A percentile compares a stretch with the other conserved stretches of the same genome.
These are phyloP conservation scores for Perkinsela sp. DNA, from an alignment of 208 protist species.

Conservation along the genomic window DNA sequence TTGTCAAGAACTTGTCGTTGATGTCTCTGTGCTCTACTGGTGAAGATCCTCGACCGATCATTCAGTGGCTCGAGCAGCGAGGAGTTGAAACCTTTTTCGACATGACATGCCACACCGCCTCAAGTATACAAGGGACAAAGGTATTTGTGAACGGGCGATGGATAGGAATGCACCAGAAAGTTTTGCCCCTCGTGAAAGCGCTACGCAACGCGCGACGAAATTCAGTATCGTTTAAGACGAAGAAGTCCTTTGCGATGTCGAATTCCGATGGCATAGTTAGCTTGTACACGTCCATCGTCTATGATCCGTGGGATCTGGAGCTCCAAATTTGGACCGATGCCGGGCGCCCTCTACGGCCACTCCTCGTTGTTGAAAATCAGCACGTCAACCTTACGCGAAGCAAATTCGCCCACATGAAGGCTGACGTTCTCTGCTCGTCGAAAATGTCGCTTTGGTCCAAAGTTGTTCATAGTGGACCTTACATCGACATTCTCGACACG, in stretches of 20 bases:
- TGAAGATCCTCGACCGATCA: constrained; percentile 11
- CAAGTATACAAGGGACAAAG: not conserved
- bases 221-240: not conserved
- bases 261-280: not conserved
- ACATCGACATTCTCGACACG: constrained; percentile 95
- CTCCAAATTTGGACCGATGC: constrained; percentile 67
- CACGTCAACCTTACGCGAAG: not conserved
- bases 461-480: not conserved
- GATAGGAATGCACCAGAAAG: not conserved
- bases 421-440: not conserved
- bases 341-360: constrained; percentile 70
- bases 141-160: not conserved
- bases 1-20: constrained; percentile 98
- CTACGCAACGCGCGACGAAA: not conserved
- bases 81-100: constrained; percentile 28
- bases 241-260: not conserved
- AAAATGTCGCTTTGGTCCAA: not conserved
- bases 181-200: not conserved
- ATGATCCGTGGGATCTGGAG: constrained; percentile 13
- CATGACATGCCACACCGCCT: constrained; percentile 1
- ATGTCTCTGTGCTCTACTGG: constrained; percentile 25
- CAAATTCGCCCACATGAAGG: not conserved
- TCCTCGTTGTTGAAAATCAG: constrained; percentile 69
- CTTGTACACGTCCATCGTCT: constrained; percentile 25
- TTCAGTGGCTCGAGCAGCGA: constrained; percentile 9